These are phyloP conservation scores for Heliamphora exappendiculata DNA, from an alignment of 148 eudicot species.

Conservation along the genomic window DNA sequence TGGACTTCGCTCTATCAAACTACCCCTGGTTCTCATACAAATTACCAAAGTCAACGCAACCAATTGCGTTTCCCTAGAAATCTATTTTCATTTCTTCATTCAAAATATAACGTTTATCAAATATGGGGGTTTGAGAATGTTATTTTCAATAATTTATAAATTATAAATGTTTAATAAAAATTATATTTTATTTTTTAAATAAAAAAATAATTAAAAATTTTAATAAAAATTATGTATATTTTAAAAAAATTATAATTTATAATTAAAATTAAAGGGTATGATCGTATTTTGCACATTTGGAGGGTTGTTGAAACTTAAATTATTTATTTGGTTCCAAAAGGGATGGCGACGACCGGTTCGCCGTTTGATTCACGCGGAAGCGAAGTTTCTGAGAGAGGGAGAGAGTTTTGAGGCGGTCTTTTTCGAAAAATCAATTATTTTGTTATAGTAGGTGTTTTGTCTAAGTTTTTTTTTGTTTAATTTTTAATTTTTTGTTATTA, in stretches of 20 bases:
- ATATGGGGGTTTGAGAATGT: no score
- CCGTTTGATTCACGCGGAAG: neutral
- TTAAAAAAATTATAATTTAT: no score
- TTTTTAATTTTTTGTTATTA: no score
- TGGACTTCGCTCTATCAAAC: neutral
- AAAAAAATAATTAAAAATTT: neutral
- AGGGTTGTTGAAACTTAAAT: neutral
- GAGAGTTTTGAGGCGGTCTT: neutral
- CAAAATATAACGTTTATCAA: no score
- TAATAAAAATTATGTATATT: no score
- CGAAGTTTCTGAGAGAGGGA: neutral
- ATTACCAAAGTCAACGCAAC: neutral
- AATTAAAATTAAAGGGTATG: neutral
- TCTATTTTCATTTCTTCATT: neutral
- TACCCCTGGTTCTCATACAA: neutral
- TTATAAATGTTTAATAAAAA: neutral
- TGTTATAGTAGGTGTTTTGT: no score
- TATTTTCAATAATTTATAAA: neutral
- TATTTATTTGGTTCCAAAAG: fast-evolving
- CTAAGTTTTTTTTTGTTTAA: no score
- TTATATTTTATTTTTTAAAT: neutral
- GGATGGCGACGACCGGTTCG: neutral
- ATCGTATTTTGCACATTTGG: neutral
- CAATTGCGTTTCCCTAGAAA: neutral
- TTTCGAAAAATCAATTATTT: neutral